Evolutionary conservation across 1,139 yeast genomes (phyloP).

Genomic region (Yamadazyma epiphylla): DNA sequence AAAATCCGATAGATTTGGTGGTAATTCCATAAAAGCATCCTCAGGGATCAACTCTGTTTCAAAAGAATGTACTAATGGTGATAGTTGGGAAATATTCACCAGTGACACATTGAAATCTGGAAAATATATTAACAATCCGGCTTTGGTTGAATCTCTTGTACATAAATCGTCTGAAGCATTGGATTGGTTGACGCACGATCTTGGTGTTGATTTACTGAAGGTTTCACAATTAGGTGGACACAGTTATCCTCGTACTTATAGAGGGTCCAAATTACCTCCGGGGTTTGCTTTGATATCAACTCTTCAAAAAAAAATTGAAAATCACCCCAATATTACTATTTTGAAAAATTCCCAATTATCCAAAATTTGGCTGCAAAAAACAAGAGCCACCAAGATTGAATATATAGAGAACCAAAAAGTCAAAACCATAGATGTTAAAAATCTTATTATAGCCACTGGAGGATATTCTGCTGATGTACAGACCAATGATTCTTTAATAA

Average conservation of each 20-base stretch:
- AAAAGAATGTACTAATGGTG: conserved; percentile 19
- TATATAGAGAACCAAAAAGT: conserved; percentile 10
- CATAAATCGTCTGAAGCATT: conserved; percentile 25
- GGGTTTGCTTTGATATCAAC: conserved; percentile 33
- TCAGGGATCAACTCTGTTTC: conserved; percentile 40
- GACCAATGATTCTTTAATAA: conserved; percentile 17
- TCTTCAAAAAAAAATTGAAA: conserved; percentile 14
- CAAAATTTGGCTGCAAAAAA: conserved; percentile 13
- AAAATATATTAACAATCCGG: conserved; percentile 20
- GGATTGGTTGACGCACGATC: conserved; percentile 25
- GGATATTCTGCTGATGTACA: conserved; percentile 33
- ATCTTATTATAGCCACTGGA: conserved; percentile 36
- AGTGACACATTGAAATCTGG: conserved; percentile 32
- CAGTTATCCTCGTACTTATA: conserved; percentile 32
- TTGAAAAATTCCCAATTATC: conserved; percentile 18
- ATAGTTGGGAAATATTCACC: conserved; percentile 21
- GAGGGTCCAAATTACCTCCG: conserved; percentile 32
- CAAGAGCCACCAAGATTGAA: conserved; percentile 21
- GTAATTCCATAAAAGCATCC: conserved; percentile 37
- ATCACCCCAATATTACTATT: conserved; percentile 16
- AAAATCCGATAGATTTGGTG: conserved; percentile 29
- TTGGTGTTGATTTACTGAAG: conserved; percentile 22
- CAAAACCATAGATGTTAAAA: conserved; percentile 9
- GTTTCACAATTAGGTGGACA: conserved; percentile 37
- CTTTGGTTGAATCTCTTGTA: conserved; percentile 24